Evolutionary conservation across 225 moss, liverwort and hornwort genomes (phyloP).

Genomic region (Ulota crispa): DNA sequence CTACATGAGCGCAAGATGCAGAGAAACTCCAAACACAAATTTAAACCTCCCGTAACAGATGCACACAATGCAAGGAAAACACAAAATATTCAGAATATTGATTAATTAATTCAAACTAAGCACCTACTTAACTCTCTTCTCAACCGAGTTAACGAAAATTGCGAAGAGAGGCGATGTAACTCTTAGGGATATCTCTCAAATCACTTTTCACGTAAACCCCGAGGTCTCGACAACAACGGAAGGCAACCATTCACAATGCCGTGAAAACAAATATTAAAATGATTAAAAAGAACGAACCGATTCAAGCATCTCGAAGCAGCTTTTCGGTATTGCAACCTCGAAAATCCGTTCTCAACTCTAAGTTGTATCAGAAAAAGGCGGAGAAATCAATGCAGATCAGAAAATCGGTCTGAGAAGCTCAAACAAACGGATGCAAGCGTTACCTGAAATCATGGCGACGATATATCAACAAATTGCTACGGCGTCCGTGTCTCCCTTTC

Average conservation of each 20-base stretch:
- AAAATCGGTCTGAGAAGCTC: not conserved
- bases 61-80: not conserved
- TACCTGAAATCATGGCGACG: not conserved
- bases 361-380: not conserved
- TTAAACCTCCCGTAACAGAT: not conserved
- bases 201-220: slow-evolving; percentile 18
- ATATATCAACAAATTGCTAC: not conserved
- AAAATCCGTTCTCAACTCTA: not conserved
- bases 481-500: not conserved
- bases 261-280: not conserved
- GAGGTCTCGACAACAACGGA: not conserved
- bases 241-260: not conserved
- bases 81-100: not conserved
- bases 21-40: not conserved
- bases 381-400: not conserved
- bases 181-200: not conserved
- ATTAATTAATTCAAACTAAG: not conserved
- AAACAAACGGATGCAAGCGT: not conserved
- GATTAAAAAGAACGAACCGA: not conserved
- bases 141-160: not conserved
- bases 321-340: not conserved
- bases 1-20: not conserved
- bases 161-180: not conserved
- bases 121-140: not conserved
- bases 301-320: not conserved